Evolutionary conservation across 805 yeast genomes (phyloP), one percentile per base, ranked within the genome.

Genomic region (Saccharomycopsis schoenii): DNA sequence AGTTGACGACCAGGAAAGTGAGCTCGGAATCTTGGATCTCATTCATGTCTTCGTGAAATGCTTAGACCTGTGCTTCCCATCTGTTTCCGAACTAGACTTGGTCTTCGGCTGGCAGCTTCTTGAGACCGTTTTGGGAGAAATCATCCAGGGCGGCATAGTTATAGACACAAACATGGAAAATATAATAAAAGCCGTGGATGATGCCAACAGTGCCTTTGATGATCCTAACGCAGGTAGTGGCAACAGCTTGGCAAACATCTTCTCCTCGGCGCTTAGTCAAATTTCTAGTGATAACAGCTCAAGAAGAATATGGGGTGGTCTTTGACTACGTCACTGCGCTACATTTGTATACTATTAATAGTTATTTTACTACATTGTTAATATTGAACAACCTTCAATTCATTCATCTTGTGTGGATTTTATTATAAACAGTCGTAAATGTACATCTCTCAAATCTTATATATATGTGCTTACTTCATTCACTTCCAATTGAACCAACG

Each of bases 61-160:
- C 59, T 78, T 94, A 66, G 97, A 94, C 71, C 83, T 87, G 62
- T 94, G 99, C 72, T 94, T 94, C 73, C 85, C 85, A 64, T 92
- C 91, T 68, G 99, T 94, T 6, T 92, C 97, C 72, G 99, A 94
- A 70, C 78, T 94, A 67, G 99, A 94, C 73, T 78, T 94, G 64
- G 97, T 94, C n/a, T 93, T 92, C 74, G 97, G 97, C 17, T 94
- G 99, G 98, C 97, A 94, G 73, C 96, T 91, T 4, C 76, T 93
- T 39, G 96, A 93, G 70, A 86, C 96, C 1, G 97, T 93, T 1
- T 72, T 92, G 57, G 94, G 86, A 68, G 98, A 94, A 68, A 87
- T 94, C 40, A 86, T 94, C 0, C 98, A 94, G 71, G 99, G 98
- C 29, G 99, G 99, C 0, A 86, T 94, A 96, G 99, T 94, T 9